Base-by-base conservation (phyloP, 2,329 filamentous ascomycete genomes). In the Aspergillus arachidicola region DNA sequence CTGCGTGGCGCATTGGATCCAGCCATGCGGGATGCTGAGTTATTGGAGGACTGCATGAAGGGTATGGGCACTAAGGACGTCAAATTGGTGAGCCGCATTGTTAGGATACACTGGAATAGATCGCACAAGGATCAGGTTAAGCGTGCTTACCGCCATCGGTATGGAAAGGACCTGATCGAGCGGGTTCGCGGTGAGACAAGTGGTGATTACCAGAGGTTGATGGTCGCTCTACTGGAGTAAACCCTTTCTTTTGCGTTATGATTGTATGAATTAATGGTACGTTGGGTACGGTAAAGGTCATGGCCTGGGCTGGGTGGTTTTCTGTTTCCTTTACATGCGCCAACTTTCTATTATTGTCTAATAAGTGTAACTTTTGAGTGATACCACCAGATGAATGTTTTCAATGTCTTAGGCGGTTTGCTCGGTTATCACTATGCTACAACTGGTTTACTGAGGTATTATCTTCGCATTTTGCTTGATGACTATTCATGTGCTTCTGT, bases 61-160 rank as follows among this genome's bases (percentile, higher is more conserved):
- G 95, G 94, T 0, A 71, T 90, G 67, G 94, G 94, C 2, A 98
- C 95, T 12, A 94, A 95, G 77, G 94, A 99, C 66, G 82, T 88
- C 36, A 83, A 94, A 10, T 85, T 98, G 3, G 86, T 96, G 19
- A 85, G 89, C 32, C 85, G 93, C n/a, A 85, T 95, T 4, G 87
- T 97, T 1, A 85, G 92, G 26, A 84, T 87, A 56, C 94, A 98
- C 78, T 98, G 94, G 94, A 88, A 97, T 73, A 84, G 84, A 43
- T 84, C 83, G 60, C 87, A 91, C 69, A 84, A 96, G 83, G 86
- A 88, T 57, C 90, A 92, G 68, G 90, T 96, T 62, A 93, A 92
- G 79, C 85, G 83, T 0, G 93, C 91, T 11, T 98, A 93, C 78
- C 83, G 88, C 72, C 86, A 90, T 71, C 85, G 85, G 54, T 96